These are phyloP conservation scores for Boechera divaricarpa DNA, from an alignment of 345 rosid genomes.

Conservation along the genomic window DNA sequence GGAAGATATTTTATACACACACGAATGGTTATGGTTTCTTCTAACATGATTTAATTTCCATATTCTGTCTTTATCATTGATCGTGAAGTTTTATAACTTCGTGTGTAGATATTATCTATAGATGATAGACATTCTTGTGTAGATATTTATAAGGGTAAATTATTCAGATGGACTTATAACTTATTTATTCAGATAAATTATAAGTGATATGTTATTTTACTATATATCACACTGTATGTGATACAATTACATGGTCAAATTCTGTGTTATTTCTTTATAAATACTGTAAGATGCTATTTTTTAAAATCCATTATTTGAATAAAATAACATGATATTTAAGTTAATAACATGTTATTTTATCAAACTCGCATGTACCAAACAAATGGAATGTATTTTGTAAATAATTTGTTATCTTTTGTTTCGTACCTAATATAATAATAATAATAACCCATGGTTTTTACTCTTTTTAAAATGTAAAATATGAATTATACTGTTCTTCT, in stretches of 20 bases:
- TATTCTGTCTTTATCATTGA: slow-evolving; percentile 19
- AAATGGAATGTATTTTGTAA: background rate
- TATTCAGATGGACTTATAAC: background rate
- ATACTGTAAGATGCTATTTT: background rate
- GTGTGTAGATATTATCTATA: slow-evolving; percentile 26
- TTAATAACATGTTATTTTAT: background rate
- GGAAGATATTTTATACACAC: background rate
- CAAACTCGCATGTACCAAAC: background rate
- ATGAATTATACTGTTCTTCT: too few species aligned
- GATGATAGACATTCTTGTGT: background rate
- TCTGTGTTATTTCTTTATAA: background rate
- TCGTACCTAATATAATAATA: background rate
- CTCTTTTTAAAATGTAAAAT: background rate
- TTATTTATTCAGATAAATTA: background rate
- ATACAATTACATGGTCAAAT: background rate
- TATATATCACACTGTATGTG: background rate
- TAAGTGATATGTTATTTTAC: background rate
- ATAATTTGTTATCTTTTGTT: background rate
- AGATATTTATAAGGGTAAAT: background rate
- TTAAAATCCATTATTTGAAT: background rate
- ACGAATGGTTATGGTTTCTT: slow-evolving; percentile 28
- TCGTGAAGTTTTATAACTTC: slow-evolving; percentile 13
- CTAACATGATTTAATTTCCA: background rate
- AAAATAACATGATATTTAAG: background rate
- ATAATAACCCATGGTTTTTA: background rate